Conservation (phyloP, 202 grass and related monocot genomes). For the Dendrocalamus latiflorus region DNA sequence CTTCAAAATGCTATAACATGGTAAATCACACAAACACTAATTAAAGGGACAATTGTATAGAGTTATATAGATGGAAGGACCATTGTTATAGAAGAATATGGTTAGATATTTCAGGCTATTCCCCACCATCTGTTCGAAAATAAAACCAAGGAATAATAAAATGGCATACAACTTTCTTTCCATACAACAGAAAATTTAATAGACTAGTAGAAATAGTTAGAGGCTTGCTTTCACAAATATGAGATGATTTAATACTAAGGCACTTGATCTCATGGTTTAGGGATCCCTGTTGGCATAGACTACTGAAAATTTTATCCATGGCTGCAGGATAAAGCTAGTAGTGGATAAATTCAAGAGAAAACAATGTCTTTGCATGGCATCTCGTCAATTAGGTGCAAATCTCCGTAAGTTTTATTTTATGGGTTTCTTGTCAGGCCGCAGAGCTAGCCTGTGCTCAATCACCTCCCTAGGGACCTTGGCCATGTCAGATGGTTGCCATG, state of each 20-base stretch:
- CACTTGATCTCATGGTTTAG: constrained; percentile 46
- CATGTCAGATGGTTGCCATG: too few relatives aligned
- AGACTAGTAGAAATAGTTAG: constrained; percentile 39
- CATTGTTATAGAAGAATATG: too few relatives aligned
- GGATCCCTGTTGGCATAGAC: constrained; percentile 45
- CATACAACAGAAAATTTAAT: constrained; percentile 56
- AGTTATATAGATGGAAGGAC: too few relatives aligned
- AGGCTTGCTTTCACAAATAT: constrained; percentile 47
- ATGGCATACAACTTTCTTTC: constrained; percentile 52
- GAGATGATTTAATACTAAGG: constrained; percentile 65
- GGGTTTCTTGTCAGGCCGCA: too few relatives aligned
- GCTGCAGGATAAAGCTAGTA: constrained; percentile 49
- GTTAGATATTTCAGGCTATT: too few relatives aligned
- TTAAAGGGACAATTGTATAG: too few relatives aligned
- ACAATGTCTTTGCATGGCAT: constrained; percentile 53
- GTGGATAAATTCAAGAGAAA: constrained; percentile 66
- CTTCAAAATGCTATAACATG: neutral
- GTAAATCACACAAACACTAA: neutral
- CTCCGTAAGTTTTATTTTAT: too few relatives aligned
- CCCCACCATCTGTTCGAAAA: too few relatives aligned
- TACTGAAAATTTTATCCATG: constrained; percentile 59
- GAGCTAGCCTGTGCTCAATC: too few relatives aligned
- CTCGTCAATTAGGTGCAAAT: too few relatives aligned
- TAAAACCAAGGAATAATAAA: constrained; percentile 16
- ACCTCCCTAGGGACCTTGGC: too few relatives aligned